A percentile compares a stretch with the other conserved stretches of the same genome.
Evolutionary conservation across 257 asterid species (phyloP).

Genomic region (Plantago elongata): DNA sequence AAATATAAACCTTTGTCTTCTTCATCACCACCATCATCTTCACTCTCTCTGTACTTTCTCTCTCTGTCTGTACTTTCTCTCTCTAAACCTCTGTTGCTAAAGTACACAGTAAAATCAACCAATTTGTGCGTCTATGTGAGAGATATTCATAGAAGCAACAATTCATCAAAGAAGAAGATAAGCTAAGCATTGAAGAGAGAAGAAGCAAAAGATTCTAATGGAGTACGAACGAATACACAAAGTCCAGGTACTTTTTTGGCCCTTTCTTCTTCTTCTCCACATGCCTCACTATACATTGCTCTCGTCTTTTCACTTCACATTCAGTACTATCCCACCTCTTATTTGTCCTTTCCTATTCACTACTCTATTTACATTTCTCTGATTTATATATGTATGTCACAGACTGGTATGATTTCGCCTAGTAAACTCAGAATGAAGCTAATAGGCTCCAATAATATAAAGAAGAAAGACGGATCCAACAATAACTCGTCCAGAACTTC

Average conservation of each 20-base stretch:
- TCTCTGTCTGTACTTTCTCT: constrained; percentile 12
- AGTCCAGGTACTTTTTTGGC: constrained; percentile 51
- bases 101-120: constrained; percentile 5
- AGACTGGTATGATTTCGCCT: constrained; percentile 86
- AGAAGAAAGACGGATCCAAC: constrained; percentile 77
- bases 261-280: neutral
- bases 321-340: neutral
- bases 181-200: too few species aligned
- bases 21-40: constrained; percentile 20
- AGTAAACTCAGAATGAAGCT: constrained; percentile 92
- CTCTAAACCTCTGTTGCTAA: constrained; percentile 17
- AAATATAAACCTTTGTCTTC: constrained; percentile 23
- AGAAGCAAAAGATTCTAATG: constrained; percentile 45
- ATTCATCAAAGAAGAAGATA: neutral
- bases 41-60: constrained; percentile 27
- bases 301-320: constrained; percentile 8
- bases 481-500: constrained; percentile 89
- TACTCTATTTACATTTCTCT: neutral
- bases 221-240: constrained; percentile 98
- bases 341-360: too few species aligned
- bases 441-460: constrained; percentile 52
- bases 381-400: constrained; percentile 17
- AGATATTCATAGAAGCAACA: neutral
- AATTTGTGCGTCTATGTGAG: constrained; percentile 17
- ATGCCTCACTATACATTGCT: constrained; percentile 4